These are phyloP conservation scores for Candida dubliniensis DNA, from an alignment of 1,139 yeast species.

Conservation along the genomic window DNA sequence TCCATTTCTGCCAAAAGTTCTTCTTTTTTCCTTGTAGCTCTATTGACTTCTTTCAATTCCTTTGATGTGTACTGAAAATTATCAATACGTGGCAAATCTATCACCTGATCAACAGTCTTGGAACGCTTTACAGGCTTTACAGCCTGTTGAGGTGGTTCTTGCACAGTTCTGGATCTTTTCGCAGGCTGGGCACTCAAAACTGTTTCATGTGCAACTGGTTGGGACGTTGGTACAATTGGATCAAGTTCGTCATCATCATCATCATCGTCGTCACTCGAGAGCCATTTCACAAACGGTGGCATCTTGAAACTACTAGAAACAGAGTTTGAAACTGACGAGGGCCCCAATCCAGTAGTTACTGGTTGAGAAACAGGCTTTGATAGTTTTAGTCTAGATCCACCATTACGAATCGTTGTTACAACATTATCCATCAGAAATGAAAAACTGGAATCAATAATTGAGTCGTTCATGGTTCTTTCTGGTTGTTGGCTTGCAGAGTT, in stretches of 20 bases:
- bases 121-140: constrained; percentile 6
- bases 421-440: constrained; percentile 8
- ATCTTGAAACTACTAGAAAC: background rate
- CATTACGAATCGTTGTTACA: background rate
- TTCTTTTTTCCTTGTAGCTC: constrained; percentile 45
- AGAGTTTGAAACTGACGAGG: background rate
- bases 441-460: constrained; percentile 15
- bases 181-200: constrained; percentile 2
- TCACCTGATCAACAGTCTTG: constrained; percentile 7
- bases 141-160: constrained; percentile 2
- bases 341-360: too few relatives aligned
- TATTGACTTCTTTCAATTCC: constrained; percentile 51
- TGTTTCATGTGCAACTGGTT: background rate
- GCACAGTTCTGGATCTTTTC: constrained; percentile 10
- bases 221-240: constrained; percentile 2
- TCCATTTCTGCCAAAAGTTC: constrained; percentile 54
- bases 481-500: background rate
- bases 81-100: constrained; percentile 9
- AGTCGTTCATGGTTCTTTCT: constrained; percentile 4
- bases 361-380: too few relatives aligned
- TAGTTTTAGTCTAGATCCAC: too few relatives aligned
- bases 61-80: constrained; percentile 22
- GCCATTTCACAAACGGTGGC: constrained; percentile 14
- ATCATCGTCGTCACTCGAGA: constrained; percentile 14
- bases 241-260: background rate